phyloP scores from a whole-genome alignment of 1,284 basidiomycete species.

The Malassezia globosa region DNA sequence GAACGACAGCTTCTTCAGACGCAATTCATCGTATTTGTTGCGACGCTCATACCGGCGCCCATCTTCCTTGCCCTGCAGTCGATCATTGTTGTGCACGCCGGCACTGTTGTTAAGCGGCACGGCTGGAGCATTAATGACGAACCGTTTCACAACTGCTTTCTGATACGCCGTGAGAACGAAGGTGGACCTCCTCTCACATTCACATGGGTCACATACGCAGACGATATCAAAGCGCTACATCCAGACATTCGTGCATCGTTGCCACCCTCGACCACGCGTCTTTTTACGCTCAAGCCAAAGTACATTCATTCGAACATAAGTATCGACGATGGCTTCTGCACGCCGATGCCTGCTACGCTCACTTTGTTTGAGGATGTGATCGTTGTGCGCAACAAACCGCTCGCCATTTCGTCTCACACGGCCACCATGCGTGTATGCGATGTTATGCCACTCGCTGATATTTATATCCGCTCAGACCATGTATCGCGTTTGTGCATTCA shows the following conservation, averaged over 20 bases:
- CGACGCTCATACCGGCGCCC: neutral
- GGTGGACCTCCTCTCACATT: slow-evolving; percentile 4
- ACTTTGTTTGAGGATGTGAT: neutral
- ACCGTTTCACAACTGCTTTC: neutral
- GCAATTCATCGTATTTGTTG: neutral
- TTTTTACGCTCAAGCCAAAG: neutral
- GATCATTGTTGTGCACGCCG: neutral
- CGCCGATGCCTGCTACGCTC: neutral
- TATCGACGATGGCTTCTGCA: neutral
- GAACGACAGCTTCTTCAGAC: slow-evolving; percentile 1
- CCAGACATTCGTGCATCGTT: neutral
- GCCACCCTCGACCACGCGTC: neutral
- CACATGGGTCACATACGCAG: neutral
- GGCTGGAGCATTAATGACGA: neutral
- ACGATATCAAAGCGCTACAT: neutral
- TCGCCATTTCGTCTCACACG: neutral
- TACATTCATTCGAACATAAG: neutral
- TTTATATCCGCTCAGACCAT: neutral
- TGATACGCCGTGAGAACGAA: neutral
- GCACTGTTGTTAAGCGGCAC: neutral
- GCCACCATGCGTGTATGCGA: neutral
- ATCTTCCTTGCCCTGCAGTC: neutral
- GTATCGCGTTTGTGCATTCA: neutral
- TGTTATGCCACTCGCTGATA: slow-evolving; percentile 2
- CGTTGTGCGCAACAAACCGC: neutral